These are phyloP conservation scores for Tolypocladium ophioglossoides DNA, from an alignment of 2,329 filamentous ascomycete species.

Conservation along the genomic window DNA sequence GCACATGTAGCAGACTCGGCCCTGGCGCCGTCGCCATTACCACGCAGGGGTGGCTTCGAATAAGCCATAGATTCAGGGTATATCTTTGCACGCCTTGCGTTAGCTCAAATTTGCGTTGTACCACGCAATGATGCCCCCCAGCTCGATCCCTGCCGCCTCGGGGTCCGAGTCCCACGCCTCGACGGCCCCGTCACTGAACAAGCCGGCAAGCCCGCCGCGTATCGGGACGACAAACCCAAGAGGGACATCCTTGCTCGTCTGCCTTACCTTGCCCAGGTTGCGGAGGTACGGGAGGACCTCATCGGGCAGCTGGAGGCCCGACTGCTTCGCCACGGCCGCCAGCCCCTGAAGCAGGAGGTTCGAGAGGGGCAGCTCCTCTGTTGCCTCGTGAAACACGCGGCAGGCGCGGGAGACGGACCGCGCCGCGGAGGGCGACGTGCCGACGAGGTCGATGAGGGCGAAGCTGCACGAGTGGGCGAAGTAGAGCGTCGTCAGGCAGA, in stretches of 20 bases:
- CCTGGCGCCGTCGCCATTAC: too few relatives aligned
- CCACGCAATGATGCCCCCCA: too few relatives aligned
- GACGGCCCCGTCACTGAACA: too few relatives aligned
- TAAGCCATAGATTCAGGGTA: too few relatives aligned
- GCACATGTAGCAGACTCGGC: too few relatives aligned
- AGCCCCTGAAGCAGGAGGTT: background rate
- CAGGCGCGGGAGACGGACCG: background rate
- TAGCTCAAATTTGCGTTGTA: too few relatives aligned
- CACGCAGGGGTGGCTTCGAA: too few relatives aligned
- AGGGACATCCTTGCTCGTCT: background rate
- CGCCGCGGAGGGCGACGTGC: background rate
- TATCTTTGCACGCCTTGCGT: too few relatives aligned
- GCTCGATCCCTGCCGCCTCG: too few relatives aligned
- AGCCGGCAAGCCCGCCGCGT: background rate
- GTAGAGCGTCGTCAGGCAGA: background rate
- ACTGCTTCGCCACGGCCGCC: background rate
- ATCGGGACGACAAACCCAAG: background rate
- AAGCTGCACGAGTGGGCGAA: background rate
- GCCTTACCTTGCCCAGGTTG: background rate
- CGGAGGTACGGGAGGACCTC: background rate
- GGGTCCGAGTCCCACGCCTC: too few relatives aligned
- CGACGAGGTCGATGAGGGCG: background rate
- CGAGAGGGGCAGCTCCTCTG: background rate
- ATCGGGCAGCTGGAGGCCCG: background rate
- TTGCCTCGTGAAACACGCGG: background rate